phyloP scores from a whole-genome alignment of 2,329 filamentous ascomycete species.

The Penicillium sp. region DNA sequence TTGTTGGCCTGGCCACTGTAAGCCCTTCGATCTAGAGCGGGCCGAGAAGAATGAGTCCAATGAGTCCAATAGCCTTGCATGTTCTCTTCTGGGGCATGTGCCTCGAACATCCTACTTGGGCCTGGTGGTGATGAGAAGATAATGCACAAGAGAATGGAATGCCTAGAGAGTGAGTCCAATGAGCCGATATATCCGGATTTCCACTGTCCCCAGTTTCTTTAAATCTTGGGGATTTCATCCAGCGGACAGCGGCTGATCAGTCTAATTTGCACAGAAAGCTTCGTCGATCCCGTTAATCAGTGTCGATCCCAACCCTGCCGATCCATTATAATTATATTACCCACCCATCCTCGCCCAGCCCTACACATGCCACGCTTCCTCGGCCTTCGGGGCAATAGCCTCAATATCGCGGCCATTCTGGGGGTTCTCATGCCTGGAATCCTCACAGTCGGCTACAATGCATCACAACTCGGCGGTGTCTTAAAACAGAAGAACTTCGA shows the following conservation, averaged over 20 bases:
- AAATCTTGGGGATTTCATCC: background rate
- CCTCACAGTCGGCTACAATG: conserved; percentile 20
- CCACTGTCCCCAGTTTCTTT: background rate
- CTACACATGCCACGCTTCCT: conserved; percentile 18
- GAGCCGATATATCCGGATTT: background rate
- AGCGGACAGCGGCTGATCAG: background rate
- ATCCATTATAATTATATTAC: background rate
- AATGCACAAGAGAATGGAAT: background rate
- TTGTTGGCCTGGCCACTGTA: background rate
- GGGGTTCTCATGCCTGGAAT: conserved; percentile 24
- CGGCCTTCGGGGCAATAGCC: conserved; percentile 22
- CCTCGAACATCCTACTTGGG: background rate
- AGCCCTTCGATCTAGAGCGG: background rate
- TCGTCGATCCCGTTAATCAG: background rate
- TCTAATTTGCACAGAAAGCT: background rate
- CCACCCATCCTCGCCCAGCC: conserved; percentile 4
- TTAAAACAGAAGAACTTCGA: conserved; percentile 18
- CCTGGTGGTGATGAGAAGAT: background rate
- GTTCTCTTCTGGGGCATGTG: background rate
- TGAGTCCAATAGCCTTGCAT: background rate
- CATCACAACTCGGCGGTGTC: conserved; percentile 20
- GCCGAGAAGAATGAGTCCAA: background rate
- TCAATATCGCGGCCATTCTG: conserved; percentile 19
- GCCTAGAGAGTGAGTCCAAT: background rate
- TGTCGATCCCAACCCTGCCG: conserved; percentile 4